Evolutionary conservation across 169 alveolate genomes (phyloP), one percentile per base, ranked within the genome.

Genomic region (Toxoplasma gondii): DNA sequence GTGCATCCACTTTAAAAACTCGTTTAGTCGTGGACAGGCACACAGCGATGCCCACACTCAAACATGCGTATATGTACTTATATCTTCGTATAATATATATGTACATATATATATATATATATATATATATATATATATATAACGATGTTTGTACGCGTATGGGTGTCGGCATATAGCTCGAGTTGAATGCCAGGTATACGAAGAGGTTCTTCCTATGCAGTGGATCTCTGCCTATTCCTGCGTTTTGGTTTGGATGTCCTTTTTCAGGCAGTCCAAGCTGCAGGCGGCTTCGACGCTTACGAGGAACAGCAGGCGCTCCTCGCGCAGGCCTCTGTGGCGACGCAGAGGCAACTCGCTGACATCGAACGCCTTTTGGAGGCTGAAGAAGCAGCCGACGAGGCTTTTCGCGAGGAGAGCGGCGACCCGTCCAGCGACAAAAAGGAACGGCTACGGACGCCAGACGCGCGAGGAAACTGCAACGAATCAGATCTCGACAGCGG

Each of bases 101-200:
- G n/a, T 64, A 64, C 78, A 69, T 69, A 69, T 69, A 29, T 69
- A 69, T 69, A 69, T 69, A 69, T 69, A 69, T 69, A 69, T 69
- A 69, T 34, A 69, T 69, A 69, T 34, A 69, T 69, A 29, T 69
- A n/a, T n/a, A n/a, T n/a, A n/a, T n/a, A n/a, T n/a, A n/a, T n/a
- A n/a, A n/a, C n/a, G n/a, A n/a, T n/a, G 10, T 69, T 9, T 69
- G 17, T 69, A 22, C 82, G 2, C 19, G 82, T 69, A 69, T 69
- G 38, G 7, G 17, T 34, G 38, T 69, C 5, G 19, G 34, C 82
- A 64, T 64, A 27, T 64, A 64, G 78, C 27, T 22, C 27, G 27
- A 22, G 27, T 64, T 22, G n/a, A n/a, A n/a, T n/a, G n/a, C n/a
- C n/a, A n/a, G n/a, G 27, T 64, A 64, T 64, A 64, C 78, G 27